phyloP scores from a whole-genome alignment of 2,329 filamentous ascomycete genomes.

The Penicillium freii region DNA sequence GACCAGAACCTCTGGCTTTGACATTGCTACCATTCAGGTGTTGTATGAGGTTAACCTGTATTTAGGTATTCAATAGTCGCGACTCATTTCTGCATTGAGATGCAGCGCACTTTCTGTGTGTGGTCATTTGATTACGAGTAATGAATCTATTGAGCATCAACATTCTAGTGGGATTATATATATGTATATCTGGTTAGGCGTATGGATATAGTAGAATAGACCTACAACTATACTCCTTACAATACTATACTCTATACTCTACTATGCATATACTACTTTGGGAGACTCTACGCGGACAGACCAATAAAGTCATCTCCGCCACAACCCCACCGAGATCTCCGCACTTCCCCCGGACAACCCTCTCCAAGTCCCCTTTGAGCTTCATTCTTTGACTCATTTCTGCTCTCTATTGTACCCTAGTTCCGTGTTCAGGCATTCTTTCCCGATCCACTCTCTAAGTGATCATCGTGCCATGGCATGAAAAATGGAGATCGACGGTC shows the following conservation, averaged over 20 bases:
- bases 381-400: background rate
- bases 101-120: slow-evolving; percentile 5
- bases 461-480: slow-evolving; percentile 8
- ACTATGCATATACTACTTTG: background rate
- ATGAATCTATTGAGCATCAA: slow-evolving; percentile 8
- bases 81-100: slow-evolving; percentile 10
- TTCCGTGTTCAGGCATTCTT: background rate
- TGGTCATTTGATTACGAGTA: slow-evolving; percentile 9
- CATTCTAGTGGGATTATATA: background rate
- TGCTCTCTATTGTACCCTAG: background rate
- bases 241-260: background rate
- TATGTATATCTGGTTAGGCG: background rate
- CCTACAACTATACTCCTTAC: background rate
- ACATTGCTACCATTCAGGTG: slow-evolving; percentile 3
- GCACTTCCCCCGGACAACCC: slow-evolving; percentile 10
- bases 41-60: slow-evolving; percentile 3
- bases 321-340: slow-evolving; percentile 12
- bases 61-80: slow-evolving; percentile 10
- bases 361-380: background rate
- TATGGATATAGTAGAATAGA: background rate
- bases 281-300: too few species aligned
- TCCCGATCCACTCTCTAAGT: background rate
- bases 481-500: slow-evolving; percentile 16
- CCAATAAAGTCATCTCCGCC: slow-evolving; percentile 6
- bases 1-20: slow-evolving; percentile 10